These are phyloP conservation scores for Colletotrichum zoysiae DNA, from an alignment of 2,329 filamentous ascomycete genomes.

Conservation along the genomic window DNA sequence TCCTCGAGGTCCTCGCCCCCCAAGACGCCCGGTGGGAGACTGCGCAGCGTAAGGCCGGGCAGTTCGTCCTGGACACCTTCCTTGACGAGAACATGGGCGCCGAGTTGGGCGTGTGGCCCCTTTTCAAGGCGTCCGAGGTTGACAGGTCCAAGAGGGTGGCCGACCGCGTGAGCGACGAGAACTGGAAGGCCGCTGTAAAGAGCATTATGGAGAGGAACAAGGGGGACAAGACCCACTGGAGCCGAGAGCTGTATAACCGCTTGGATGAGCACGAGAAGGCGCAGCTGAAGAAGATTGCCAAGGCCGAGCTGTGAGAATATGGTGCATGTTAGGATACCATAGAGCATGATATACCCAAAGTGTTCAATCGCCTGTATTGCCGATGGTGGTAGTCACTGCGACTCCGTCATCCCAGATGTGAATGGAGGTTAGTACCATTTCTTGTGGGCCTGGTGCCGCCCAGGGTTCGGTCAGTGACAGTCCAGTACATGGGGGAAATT, in stretches of 20 bases:
- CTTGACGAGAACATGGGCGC: conserved; percentile 76
- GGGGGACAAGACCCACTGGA: conserved; percentile 40
- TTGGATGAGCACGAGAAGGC: conserved; percentile 38
- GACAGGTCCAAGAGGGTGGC: conserved; percentile 38
- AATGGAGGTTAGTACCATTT: not conserved
- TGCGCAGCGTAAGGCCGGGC: conserved; percentile 66
- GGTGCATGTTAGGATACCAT: not conserved
- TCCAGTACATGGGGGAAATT: not conserved
- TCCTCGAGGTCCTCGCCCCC: conserved; percentile 65
- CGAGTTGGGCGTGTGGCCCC: conserved; percentile 67
- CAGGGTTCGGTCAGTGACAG: conserved; percentile 8
- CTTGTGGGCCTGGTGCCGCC: conserved; percentile 3
- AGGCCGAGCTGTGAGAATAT: conserved; percentile 49
- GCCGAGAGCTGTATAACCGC: conserved; percentile 33
- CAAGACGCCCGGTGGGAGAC: conserved; percentile 62
- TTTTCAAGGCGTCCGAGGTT: conserved; percentile 36
- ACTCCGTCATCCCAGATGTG: not conserved
- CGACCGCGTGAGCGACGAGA: conserved; percentile 35
- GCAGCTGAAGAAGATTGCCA: conserved; percentile 38
- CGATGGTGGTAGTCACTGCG: not conserved
- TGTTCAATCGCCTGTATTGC: not conserved
- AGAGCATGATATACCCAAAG: conserved; percentile 27
- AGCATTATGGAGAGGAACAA: conserved; percentile 35
- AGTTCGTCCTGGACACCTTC: conserved; percentile 74
- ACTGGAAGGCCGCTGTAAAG: conserved; percentile 38